Base-by-base conservation (phyloP, 345 rosid species). In the Eucalyptus polybractea region DNA sequence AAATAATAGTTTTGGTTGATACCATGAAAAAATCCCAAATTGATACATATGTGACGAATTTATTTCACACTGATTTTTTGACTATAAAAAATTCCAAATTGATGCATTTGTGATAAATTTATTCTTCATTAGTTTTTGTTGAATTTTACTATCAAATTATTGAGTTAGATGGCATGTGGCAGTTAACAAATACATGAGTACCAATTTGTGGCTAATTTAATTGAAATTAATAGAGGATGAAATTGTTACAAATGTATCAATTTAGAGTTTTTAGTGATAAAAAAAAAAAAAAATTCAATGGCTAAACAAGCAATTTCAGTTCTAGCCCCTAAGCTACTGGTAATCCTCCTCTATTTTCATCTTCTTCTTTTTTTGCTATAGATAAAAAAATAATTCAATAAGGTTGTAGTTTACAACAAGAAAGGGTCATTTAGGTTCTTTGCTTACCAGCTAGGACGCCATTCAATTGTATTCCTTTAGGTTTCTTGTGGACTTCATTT, bases 91-190 rank as follows among this genome's bases (percentile, higher is more conserved):
- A 7, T 10, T 53, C 0, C 2, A 21, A 53, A 53, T 19, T 19
- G 1, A 53, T 53, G 0, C 4, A 19, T 53, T 4, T 53, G 0
- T 53, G 10, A 53, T 8, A 19, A 53, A 19, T 53, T 4, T 53
- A 53, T 0, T 8, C 2, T 7, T 1, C 0, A 0, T 21, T 19
- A 2, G 10, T 4, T 53, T 53, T 53, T 53, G 2, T 19, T 53
- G 0, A 3, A 53, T 53, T 53, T 53, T 53, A 53, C 0, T 0
- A 21, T 53, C 25, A 53, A 53, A 53, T 53, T 53, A 2, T 0
- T 7, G 4, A 53, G 58, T 0, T 21, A 53, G 2, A 53, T 53
- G 0, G 5, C 0, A 53, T 53, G 5, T 3, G 10, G 10, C 0
- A 53, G 0, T 7, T 19, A 9, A 53, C 25, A 0, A 53, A 19